phyloP scores from a whole-genome alignment of 2,329 filamentous ascomycete genomes.

The Triangularia setosa region DNA sequence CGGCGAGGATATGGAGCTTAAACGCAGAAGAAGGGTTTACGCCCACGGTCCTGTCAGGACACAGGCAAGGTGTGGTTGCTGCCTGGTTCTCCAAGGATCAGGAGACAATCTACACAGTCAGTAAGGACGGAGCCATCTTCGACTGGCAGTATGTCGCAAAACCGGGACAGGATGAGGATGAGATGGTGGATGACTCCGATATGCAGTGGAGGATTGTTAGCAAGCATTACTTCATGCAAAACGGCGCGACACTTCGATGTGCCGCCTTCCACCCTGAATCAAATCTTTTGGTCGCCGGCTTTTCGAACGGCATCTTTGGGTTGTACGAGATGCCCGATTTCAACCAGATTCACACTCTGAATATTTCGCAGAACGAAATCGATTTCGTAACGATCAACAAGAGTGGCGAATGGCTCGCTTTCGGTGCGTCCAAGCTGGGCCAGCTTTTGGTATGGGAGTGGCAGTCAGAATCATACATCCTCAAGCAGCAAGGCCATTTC shows the following conservation, averaged over 20 bases:
- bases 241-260: slow-evolving; percentile 79
- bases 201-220: slow-evolving; percentile 89
- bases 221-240: slow-evolving; percentile 90
- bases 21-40: slow-evolving; percentile 82
- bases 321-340: slow-evolving; percentile 96
- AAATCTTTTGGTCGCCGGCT: slow-evolving; percentile 92
- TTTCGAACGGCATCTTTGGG: slow-evolving; percentile 90
- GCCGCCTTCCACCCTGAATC: slow-evolving; percentile 84
- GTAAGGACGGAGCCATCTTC: slow-evolving; percentile 95
- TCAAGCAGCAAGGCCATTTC: slow-evolving; percentile 97
- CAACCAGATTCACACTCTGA: slow-evolving; percentile 86
- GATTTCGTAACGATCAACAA: slow-evolving; percentile 93
- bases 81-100: slow-evolving; percentile 97
- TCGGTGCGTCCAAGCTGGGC: slow-evolving; percentile 90
- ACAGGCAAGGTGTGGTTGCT: slow-evolving; percentile 84
- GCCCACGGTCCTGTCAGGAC: slow-evolving; percentile 84
- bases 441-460: slow-evolving; percentile 99
- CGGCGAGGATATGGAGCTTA: slow-evolving; percentile 90
- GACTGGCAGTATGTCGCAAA: slow-evolving; percentile 78
- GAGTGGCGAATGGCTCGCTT: slow-evolving; percentile 93
- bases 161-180: slow-evolving; percentile 54
- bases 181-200: slow-evolving; percentile 60
- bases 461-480: slow-evolving; percentile 97
- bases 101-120: slow-evolving; percentile 92
- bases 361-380: slow-evolving; percentile 95